phyloP scores from a whole-genome alignment of 495 filamentous ascomycete genomes.

The Amniculicola lignicola region DNA sequence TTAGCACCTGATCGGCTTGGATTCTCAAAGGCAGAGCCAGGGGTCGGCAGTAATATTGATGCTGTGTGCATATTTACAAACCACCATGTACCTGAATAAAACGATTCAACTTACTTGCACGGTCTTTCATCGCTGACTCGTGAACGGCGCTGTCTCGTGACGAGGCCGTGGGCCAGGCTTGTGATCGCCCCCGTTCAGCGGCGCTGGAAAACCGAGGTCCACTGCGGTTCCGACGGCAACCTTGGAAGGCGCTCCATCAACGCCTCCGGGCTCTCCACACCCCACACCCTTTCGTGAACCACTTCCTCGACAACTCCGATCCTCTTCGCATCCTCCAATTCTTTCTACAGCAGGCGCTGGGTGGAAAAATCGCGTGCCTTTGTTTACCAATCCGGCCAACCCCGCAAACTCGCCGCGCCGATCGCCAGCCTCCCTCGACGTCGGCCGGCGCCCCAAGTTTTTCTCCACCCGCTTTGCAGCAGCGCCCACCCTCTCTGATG shows the following conservation, averaged over 20 bases:
- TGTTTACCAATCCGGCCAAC: slow-evolving; percentile 21
- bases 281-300: slow-evolving; percentile 1
- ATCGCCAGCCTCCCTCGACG: slow-evolving; percentile 15
- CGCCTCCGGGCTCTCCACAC: slow-evolving; percentile 1
- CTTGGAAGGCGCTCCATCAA: neutral
- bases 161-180: neutral
- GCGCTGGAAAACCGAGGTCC: neutral
- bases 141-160: neutral
- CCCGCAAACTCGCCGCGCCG: slow-evolving; percentile 20
- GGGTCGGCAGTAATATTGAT: too few relatives aligned
- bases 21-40: too few relatives aligned
- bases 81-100: too few relatives aligned
- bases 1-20: too few relatives aligned
- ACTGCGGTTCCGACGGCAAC: neutral
- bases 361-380: neutral
- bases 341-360: neutral
- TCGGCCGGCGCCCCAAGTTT: neutral
- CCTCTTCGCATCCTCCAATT: neutral
- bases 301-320: neutral
- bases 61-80: too few relatives aligned
- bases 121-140: neutral
- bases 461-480: neutral
- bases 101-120: too few relatives aligned
- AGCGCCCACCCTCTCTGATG: slow-evolving; percentile 17
- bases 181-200: neutral